Percentiles rank a stretch among this genome's conserved stretches.
Evolutionary conservation across 1,284 basidiomycete genomes (phyloP).

Genomic region (Heterobasidion occidentale): DNA sequence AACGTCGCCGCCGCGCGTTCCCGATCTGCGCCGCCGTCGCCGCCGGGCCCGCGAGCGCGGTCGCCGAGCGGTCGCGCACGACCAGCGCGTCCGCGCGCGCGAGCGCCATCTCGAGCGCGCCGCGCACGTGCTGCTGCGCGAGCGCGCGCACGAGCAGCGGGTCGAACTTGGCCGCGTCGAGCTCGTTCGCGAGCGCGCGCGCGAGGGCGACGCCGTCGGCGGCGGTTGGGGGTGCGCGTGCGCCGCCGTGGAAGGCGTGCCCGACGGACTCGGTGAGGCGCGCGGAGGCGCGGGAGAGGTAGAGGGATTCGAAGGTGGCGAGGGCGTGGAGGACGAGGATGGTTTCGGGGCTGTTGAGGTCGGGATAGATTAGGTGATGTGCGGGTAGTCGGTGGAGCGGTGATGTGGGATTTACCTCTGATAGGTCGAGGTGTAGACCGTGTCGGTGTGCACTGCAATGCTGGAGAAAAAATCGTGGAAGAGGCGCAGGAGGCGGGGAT

Average conservation of each 20-base stretch:
- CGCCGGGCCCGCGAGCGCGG: slow-evolving; percentile 67
- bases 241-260: slow-evolving; percentile 62
- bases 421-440: slow-evolving; percentile 72
- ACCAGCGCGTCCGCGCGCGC: slow-evolving; percentile 63
- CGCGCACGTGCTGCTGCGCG: slow-evolving; percentile 58
- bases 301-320: slow-evolving; percentile 75
- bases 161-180: slow-evolving; percentile 91
- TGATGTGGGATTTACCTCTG: slow-evolving; percentile 59
- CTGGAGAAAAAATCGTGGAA: slow-evolving; percentile 96
- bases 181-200: slow-evolving; percentile 77
- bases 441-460: slow-evolving; percentile 91
- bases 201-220: slow-evolving; percentile 74
- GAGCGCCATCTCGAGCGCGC: slow-evolving; percentile 60
- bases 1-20: slow-evolving; percentile 74
- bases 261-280: slow-evolving; percentile 76
- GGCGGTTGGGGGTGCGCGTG: slow-evolving; percentile 62
- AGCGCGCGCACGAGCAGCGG: slow-evolving; percentile 77
- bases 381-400: background rate
- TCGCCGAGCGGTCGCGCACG: slow-evolving; percentile 70
- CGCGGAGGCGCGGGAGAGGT: slow-evolving; percentile 77
- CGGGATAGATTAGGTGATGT: background rate
- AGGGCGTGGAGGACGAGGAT: slow-evolving; percentile 80
- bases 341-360: slow-evolving; percentile 70
- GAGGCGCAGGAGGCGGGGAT: slow-evolving; percentile 79
- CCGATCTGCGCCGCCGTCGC: slow-evolving; percentile 71